phyloP scores from a whole-genome alignment of 495 filamentous ascomycete species.

The Penicillium pulvis region DNA sequence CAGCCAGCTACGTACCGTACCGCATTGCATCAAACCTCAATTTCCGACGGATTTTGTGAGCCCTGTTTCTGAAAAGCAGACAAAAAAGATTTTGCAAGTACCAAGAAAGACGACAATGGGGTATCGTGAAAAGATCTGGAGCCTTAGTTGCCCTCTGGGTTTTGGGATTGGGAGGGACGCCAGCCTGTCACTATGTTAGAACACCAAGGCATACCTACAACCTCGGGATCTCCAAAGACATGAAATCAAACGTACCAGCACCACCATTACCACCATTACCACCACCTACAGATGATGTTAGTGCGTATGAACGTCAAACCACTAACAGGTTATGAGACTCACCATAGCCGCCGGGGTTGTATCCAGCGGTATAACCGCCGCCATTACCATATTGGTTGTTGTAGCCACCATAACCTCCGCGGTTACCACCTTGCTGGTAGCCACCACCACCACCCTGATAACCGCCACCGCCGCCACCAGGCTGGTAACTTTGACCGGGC shows the following conservation, averaged over 20 bases:
- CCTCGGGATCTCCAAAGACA: background rate
- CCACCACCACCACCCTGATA: constrained; percentile 35
- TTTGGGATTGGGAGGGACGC: constrained; percentile 32
- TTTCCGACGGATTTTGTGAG: constrained; percentile 17
- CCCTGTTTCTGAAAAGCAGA: constrained; percentile 16
- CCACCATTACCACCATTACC: constrained; percentile 36
- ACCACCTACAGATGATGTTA: constrained; percentile 20
- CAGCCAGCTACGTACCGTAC: constrained; percentile 7
- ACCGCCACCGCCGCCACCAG: constrained; percentile 27
- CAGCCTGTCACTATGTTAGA: constrained; percentile 25
- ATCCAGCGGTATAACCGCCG: constrained; percentile 15
- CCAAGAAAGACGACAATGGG: constrained; percentile 16
- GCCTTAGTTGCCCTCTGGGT: constrained; percentile 28
- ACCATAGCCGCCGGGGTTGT: constrained; percentile 27
- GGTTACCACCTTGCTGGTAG: constrained; percentile 25
- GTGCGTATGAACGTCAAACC: background rate
- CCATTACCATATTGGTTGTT: constrained; percentile 13
- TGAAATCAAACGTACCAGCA: constrained; percentile 33
- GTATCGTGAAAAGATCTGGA: constrained; percentile 10
- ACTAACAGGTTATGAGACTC: background rate
- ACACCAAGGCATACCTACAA: background rate
- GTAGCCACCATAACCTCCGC: constrained; percentile 34
- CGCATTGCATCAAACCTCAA: constrained; percentile 17
- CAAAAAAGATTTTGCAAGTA: constrained; percentile 14
- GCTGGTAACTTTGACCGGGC: constrained; percentile 35